Evolutionary conservation across 23 red algal species (phyloP).

Genomic region (Gracilariopsis chorda): DNA sequence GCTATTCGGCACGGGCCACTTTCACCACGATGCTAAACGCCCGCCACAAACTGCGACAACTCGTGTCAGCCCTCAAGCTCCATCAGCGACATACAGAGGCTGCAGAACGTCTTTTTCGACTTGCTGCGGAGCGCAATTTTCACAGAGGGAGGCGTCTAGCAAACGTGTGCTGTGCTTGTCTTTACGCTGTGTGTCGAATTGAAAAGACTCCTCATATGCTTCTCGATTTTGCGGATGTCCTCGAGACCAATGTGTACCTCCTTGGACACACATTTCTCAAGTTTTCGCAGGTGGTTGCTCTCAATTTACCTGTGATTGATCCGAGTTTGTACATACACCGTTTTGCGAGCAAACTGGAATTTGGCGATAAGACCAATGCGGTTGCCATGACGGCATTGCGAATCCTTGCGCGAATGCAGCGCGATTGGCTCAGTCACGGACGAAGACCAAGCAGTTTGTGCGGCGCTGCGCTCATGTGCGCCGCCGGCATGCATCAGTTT

Average conservation of each 20-base stretch:
- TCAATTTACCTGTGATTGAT: slow-evolving; percentile 85
- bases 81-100: slow-evolving; percentile 56
- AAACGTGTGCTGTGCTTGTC: slow-evolving; percentile 77
- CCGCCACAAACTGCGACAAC: slow-evolving; percentile 50
- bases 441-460: slow-evolving; percentile 89
- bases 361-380: slow-evolving; percentile 63
- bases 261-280: slow-evolving; percentile 90
- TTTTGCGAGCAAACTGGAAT: slow-evolving; percentile 80
- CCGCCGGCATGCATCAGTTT: slow-evolving; percentile 91
- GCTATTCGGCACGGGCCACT: slow-evolving; percentile 59
- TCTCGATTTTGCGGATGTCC: slow-evolving; percentile 92
- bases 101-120: slow-evolving; percentile 75
- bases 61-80: slow-evolving; percentile 72
- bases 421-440: slow-evolving; percentile 92
- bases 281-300: slow-evolving; percentile 56
- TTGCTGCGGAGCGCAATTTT: slow-evolving; percentile 89
- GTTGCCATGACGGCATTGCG: slow-evolving; percentile 85
- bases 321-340: slow-evolving; percentile 96
- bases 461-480: slow-evolving; percentile 86
- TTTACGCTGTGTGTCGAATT: slow-evolving; percentile 89
- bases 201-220: slow-evolving; percentile 90
- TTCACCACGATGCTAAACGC: slow-evolving; percentile 79
- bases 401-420: slow-evolving; percentile 85
- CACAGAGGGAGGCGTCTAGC: slow-evolving; percentile 78
- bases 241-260: slow-evolving; percentile 78